Base-by-base conservation (phyloP, 441 rosid species). In the Adansonia rubrostipa region DNA sequence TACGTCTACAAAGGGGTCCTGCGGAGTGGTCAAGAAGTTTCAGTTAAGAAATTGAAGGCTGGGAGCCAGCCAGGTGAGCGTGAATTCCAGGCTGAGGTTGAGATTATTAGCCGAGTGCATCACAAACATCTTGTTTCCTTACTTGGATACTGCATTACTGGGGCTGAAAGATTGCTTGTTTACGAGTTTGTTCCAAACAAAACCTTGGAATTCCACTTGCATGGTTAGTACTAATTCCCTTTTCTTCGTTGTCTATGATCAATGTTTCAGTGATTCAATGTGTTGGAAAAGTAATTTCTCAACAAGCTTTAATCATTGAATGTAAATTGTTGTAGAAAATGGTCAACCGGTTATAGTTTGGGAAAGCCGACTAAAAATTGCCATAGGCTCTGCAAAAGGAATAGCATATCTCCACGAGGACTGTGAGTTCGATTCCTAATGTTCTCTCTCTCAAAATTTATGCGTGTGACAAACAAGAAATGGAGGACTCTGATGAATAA, bases 371-470 rank as follows among this genome's bases (percentile, higher is more conserved):
- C 75, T 86, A 0, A 86, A 80, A 82, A 88, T 89, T 73, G 92
- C 91, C 4, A 71, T 86, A 57, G 92, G 92, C 77, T 85, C 89
- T 2, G 91, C 92, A 10, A 89, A 88, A 84, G 92, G 92, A 72
- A 77, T 88, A 64, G 85, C 92, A 0, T 89, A 89, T 77, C 89
- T 89, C 42, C 92, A 89, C 73, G 92, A 89, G 84, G 92, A 86
- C 68, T 89, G 92, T 87, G 80, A 77, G 92, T 77, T 53, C 4
- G 14, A 22, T 61, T 60, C 36, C 36, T 54, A 4, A 15, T 36
- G 40, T 36, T 36, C 5, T 36, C 40, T 36, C 40, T 36, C 40
- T 36, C 36, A 28, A 36, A 36, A 36, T 36, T 36, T 36, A 36
- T 36, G 40, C 40, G 5, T 36, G 0, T 36, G 5, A 36, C 40